These are phyloP conservation scores for Geranium rotundifolium DNA, from an alignment of 345 rosid genomes.

Conservation along the genomic window DNA sequence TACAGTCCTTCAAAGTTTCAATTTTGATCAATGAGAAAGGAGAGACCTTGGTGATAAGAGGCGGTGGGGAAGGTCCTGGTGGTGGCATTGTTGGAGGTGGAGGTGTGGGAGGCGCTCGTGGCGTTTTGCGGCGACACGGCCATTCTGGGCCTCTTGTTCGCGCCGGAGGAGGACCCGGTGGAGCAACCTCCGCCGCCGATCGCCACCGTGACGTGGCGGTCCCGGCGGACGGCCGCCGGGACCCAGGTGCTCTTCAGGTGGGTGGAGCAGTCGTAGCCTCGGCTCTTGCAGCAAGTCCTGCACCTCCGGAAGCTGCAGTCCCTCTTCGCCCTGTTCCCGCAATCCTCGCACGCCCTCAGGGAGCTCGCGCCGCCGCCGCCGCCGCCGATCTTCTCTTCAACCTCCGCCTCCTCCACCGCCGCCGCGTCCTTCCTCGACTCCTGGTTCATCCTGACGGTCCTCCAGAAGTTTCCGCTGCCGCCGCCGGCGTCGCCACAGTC, in stretches of 20 bases:
- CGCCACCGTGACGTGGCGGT: slow-evolving; percentile 15
- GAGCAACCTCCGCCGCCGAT: slow-evolving; percentile 27
- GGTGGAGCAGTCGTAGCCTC: slow-evolving; percentile 58
- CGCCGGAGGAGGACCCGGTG: slow-evolving; percentile 37
- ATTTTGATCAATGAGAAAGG: too few species aligned
- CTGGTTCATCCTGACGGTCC: slow-evolving; percentile 12
- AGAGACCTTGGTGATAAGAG: slow-evolving; percentile 41
- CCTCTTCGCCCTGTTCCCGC: slow-evolving; percentile 75
- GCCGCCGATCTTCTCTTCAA: not conserved
- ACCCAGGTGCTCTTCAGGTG: slow-evolving; percentile 88
- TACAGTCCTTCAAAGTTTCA: too few species aligned
- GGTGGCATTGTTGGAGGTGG: slow-evolving; percentile 25
- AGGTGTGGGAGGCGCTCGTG: slow-evolving; percentile 13
- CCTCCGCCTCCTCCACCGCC: slow-evolving; percentile 9
- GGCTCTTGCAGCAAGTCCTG: slow-evolving; percentile 73
- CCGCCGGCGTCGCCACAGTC: slow-evolving; percentile 8
- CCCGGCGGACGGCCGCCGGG: slow-evolving; percentile 44
- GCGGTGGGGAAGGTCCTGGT: slow-evolving; percentile 25
- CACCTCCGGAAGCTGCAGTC: slow-evolving; percentile 60
- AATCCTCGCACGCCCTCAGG: slow-evolving; percentile 53
- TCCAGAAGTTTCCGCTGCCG: slow-evolving; percentile 10
- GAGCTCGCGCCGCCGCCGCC: slow-evolving; percentile 1
- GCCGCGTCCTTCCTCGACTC: slow-evolving; percentile 19
- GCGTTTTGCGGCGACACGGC: slow-evolving; percentile 15
- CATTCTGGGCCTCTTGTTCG: slow-evolving; percentile 38